These are phyloP conservation scores for Claviceps monticola DNA, from an alignment of 2,329 filamentous ascomycete genomes.

Conservation along the genomic window DNA sequence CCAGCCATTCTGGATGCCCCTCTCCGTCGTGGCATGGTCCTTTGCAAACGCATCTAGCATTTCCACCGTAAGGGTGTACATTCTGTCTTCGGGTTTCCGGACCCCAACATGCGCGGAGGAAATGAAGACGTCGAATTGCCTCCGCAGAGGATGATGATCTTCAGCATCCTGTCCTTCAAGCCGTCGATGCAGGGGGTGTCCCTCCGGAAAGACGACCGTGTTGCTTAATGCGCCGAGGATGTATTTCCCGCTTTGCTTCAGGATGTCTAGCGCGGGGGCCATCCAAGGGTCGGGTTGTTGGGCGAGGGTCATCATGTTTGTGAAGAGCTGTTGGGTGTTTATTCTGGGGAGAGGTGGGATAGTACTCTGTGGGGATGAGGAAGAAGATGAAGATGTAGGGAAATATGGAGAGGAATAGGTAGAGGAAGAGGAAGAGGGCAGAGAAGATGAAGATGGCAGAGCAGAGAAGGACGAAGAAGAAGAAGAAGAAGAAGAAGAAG, in stretches of 20 bases:
- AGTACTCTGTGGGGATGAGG: conserved; percentile 17
- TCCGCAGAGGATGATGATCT: conserved; percentile 46
- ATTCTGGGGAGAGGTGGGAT: conserved; percentile 55
- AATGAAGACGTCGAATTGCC: conserved; percentile 75
- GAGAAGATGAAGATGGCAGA: too few relatives aligned
- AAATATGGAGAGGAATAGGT: too few relatives aligned
- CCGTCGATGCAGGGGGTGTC: conserved; percentile 47
- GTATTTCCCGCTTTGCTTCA: conserved; percentile 51
- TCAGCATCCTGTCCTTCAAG: conserved; percentile 28
- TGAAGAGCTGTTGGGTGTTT: conserved; percentile 69
- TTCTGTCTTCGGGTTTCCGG: conserved; percentile 70
- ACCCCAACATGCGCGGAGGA: conserved; percentile 76
- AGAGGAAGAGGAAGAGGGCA: too few relatives aligned
- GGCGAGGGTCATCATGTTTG: conserved; percentile 75
- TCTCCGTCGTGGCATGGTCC: conserved; percentile 28
- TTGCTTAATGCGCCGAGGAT: conserved; percentile 78
- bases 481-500: too few relatives aligned
- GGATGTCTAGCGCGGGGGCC: conserved; percentile 62
- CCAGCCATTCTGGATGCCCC: conserved; percentile 30
- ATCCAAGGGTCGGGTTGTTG: conserved; percentile 70
- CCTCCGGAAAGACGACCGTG: conserved; percentile 71
- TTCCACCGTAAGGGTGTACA: conserved; percentile 62
- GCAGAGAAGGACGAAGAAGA: too few relatives aligned
- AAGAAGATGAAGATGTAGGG: too few relatives aligned
- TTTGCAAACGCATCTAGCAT: conserved; percentile 50